These are phyloP conservation scores for Anisogramma anomala DNA, from an alignment of 2,329 filamentous ascomycete genomes.

Conservation along the genomic window DNA sequence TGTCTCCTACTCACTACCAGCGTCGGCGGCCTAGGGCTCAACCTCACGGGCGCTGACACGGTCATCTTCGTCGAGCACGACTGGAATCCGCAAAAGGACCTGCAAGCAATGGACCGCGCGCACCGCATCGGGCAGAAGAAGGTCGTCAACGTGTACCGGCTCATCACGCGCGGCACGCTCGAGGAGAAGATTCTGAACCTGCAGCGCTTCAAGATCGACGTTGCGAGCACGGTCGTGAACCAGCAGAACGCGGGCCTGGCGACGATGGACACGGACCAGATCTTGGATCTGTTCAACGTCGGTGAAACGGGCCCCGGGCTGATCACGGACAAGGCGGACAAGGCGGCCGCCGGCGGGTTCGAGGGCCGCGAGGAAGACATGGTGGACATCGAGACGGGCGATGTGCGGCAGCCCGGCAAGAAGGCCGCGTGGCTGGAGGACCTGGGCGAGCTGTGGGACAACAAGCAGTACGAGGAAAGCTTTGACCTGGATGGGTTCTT, in stretches of 20 bases:
- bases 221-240: constrained; percentile 95
- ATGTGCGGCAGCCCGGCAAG: constrained; percentile 88
- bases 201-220: constrained; percentile 98
- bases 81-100: constrained; percentile 98
- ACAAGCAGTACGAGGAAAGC: constrained; percentile 94
- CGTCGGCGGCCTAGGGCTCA: constrained; percentile 87
- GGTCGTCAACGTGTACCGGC: constrained; percentile 95
- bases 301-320: constrained; percentile 63
- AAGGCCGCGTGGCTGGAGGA: constrained; percentile 88
- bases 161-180: constrained; percentile 88
- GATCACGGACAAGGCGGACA: constrained; percentile 44
- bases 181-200: constrained; percentile 98
- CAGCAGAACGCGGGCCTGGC: constrained; percentile 91
- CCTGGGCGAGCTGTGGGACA: constrained; percentile 91
- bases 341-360: constrained; percentile 32
- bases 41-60: constrained; percentile 91
- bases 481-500: constrained; percentile 94
- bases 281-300: constrained; percentile 90
- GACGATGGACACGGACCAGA: constrained; percentile 98
- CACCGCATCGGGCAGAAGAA: constrained; percentile 99
- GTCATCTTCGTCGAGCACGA: constrained; percentile 99
- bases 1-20: constrained; percentile 87
- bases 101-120: constrained; percentile 97
- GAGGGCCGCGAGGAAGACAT: constrained; percentile 69
- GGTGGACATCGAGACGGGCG: constrained; percentile 84